These are phyloP conservation scores for Pseudocercospora cruenta DNA, from an alignment of 2,329 filamentous ascomycete species.

Conservation along the genomic window DNA sequence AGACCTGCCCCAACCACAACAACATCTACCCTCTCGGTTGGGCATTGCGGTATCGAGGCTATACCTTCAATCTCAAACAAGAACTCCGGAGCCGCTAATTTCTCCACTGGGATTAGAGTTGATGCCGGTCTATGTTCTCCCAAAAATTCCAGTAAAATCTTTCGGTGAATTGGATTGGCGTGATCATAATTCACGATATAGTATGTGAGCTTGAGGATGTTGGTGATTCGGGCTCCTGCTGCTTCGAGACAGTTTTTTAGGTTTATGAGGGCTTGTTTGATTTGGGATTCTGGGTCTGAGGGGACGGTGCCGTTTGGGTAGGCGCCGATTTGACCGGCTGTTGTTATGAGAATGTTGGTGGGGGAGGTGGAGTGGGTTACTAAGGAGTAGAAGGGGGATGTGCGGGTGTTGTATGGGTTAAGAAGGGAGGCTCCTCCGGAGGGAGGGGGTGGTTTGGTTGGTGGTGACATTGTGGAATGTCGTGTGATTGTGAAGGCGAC, in stretches of 20 bases:
- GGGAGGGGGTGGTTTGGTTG: neutral
- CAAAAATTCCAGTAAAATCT: conserved; percentile 29
- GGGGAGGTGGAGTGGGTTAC: conserved; percentile 23
- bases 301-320: conserved; percentile 29
- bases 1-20: conserved; percentile 41
- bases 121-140: conserved; percentile 32
- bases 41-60: conserved; percentile 26
- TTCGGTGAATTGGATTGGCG: conserved; percentile 27
- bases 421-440: conserved; percentile 12
- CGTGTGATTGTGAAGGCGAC: no score
- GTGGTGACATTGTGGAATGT: neutral
- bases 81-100: conserved; percentile 32
- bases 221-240: conserved; percentile 28
- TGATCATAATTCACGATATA: conserved; percentile 35
- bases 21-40: conserved; percentile 33
- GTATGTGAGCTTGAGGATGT: conserved; percentile 33
- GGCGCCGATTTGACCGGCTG: conserved; percentile 33
- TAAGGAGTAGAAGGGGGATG: conserved; percentile 27
- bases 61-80: conserved; percentile 36
- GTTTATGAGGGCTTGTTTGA: conserved; percentile 30
- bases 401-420: conserved; percentile 23
- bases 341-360: conserved; percentile 22
- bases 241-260: conserved; percentile 30
- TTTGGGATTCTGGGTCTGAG: conserved; percentile 28
- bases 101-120: conserved; percentile 31